Percentiles rank a stretch among this genome's conserved stretches.
phyloP scores from a whole-genome alignment of 108 stramenopile species.

The Mediolabrus comicus region DNA sequence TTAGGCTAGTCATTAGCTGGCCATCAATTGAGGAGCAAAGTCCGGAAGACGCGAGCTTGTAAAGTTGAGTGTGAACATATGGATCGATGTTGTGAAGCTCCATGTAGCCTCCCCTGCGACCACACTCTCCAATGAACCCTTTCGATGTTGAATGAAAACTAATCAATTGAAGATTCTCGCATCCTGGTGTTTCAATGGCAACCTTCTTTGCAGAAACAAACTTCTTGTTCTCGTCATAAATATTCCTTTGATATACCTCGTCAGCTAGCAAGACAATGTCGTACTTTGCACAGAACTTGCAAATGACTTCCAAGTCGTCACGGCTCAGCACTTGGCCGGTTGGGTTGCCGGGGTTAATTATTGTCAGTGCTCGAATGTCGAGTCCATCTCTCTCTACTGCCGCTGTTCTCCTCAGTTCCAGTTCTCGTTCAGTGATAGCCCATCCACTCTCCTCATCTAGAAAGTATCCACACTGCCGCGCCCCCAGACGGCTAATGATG shows the following conservation, averaged over 20 bases:
- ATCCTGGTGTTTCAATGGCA: conserved; percentile 54
- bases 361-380: conserved; percentile 73
- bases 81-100: conserved; percentile 86
- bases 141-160: conserved; percentile 93
- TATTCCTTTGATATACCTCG: conserved; percentile 91
- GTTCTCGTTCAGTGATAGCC: conserved; percentile 74
- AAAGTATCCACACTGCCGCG: conserved; percentile 85
- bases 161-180: conserved; percentile 80
- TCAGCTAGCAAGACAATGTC: conserved; percentile 89
- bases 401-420: conserved; percentile 58
- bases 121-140: conserved; percentile 95
- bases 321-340: conserved; percentile 85
- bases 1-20: conserved; percentile 90
- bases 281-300: conserved; percentile 73
- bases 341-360: conserved; percentile 98
- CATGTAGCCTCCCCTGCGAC: conserved; percentile 92
- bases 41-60: conserved; percentile 87
- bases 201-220: conserved; percentile 84
- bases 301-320: conserved; percentile 77
- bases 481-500: conserved; percentile 72
- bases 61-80: conserved; percentile 84
- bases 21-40: conserved; percentile 88
- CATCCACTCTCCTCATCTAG: conserved; percentile 83
- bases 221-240: conserved; percentile 70
- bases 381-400: conserved; percentile 65